Evolutionary conservation across 371 early-diverging fungal species (phyloP), one percentile per base, ranked within the genome.

Genomic region (Mucor plumbeus): DNA sequence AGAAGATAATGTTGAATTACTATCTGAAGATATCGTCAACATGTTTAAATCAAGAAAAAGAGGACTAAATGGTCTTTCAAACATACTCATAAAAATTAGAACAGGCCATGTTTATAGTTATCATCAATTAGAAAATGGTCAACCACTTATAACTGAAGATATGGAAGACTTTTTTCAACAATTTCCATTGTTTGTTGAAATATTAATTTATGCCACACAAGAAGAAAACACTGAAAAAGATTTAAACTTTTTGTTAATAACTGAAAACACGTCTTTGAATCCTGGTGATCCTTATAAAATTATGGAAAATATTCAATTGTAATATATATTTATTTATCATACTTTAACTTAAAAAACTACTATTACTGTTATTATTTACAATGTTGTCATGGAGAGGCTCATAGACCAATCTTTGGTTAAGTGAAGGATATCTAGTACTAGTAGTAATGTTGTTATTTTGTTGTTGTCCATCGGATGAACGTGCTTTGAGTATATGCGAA

Each of bases 131-230:
- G 71, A 78, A 47, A 73, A 75, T 59, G 77, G 77, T 26, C 75
- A 78, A 34, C 78, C 75, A 3, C 57, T 78, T n/a, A 72, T 75
- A 14, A 73, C 75, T 31, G 76, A 72, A 35, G 78, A 78, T 38
- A 73, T 75, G 78, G 78, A 78, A 56, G 78, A 75, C 47, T 75
- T 78, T 57, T 78, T 78, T 57, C 78, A 78, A 31, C 76, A 78
- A 19, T 78, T 78, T 58, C 78, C 78, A 5, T 56, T 78, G 26
- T 78, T 78, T 60, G 73, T 78, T 9, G 78, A 78, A 69, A 73
- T 75, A 11, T 53, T 71, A 31, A 73, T 75, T 36, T 67, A 73
- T 50, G 71, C 69, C 15, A 76, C 63, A 31, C 70, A 70, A 63
- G 47, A 59, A 35, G 58, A 67, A 35, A 58, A 75, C 19, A 54